Percentiles rank a stretch among this genome's conserved stretches.
These are phyloP conservation scores for Magnaporthiopsis poae DNA, from an alignment of 2,329 filamentous ascomycete genomes.

Conservation along the genomic window DNA sequence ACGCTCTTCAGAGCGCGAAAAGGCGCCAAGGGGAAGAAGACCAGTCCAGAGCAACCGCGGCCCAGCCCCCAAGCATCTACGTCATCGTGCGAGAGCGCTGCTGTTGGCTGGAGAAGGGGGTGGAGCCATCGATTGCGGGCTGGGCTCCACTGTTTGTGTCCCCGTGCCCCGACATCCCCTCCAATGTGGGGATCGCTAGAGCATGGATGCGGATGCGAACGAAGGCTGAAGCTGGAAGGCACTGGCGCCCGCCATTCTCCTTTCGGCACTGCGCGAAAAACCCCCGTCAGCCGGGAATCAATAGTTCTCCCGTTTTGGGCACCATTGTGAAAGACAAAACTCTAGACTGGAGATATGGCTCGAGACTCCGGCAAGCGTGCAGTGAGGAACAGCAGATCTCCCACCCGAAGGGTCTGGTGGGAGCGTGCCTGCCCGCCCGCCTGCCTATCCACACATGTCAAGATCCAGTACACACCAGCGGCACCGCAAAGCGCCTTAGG, in stretches of 20 bases:
- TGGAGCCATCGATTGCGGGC: not conserved
- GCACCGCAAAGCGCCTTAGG: too few species aligned
- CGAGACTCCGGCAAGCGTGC: too few species aligned
- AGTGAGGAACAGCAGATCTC: not conserved
- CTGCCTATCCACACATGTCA: too few species aligned
- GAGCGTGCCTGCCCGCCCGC: not conserved
- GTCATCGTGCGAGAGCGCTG: conserved; percentile 6
- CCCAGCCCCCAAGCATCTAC: conserved; percentile 7
- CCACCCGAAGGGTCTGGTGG: not conserved
- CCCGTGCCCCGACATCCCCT: not conserved
- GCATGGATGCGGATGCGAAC: not conserved
- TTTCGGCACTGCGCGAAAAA: not conserved
- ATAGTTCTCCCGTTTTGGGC: not conserved
- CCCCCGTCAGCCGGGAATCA: not conserved
- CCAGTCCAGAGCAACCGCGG: not conserved
- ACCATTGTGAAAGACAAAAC: not conserved
- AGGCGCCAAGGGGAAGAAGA: not conserved
- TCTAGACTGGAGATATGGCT: not conserved
- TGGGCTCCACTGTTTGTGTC: not conserved
- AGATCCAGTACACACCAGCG: too few species aligned
- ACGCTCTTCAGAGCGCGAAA: not conserved
- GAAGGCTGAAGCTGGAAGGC: not conserved
- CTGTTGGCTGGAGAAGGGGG: not conserved
- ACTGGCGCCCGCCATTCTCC: too few species aligned
- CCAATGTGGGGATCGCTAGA: not conserved